These are phyloP conservation scores for Apiospora rasikravindrae DNA, from an alignment of 2,329 filamentous ascomycete species.

Conservation along the genomic window DNA sequence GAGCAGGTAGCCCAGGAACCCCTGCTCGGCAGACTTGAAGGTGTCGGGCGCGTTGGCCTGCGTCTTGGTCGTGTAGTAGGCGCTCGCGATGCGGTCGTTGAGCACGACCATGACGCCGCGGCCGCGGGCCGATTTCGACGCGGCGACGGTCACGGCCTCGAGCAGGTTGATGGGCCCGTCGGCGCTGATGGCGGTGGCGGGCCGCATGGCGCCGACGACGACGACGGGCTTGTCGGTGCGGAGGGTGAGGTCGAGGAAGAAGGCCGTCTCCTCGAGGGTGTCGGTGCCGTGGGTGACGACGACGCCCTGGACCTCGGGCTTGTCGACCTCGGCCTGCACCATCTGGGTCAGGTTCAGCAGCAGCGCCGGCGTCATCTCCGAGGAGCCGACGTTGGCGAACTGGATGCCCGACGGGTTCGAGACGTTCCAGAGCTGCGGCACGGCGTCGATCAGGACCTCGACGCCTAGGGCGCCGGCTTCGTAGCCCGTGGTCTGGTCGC, in stretches of 20 bases:
- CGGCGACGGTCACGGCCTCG: slow-evolving; percentile 63
- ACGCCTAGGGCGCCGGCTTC: slow-evolving; percentile 51
- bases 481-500: slow-evolving; percentile 52
- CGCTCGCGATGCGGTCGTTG: slow-evolving; percentile 65
- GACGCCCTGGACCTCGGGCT: slow-evolving; percentile 50
- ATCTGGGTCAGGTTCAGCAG: slow-evolving; percentile 53
- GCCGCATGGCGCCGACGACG: slow-evolving; percentile 66
- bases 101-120: slow-evolving; percentile 64
- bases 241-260: slow-evolving; percentile 65
- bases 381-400: slow-evolving; percentile 54
- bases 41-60: slow-evolving; percentile 68
- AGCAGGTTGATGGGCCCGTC: slow-evolving; percentile 68
- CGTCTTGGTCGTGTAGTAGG: slow-evolving; percentile 65
- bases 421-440: slow-evolving; percentile 59
- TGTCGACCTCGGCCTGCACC: slow-evolving; percentile 54
- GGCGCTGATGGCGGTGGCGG: slow-evolving; percentile 65
- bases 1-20: slow-evolving; percentile 63
- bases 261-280: slow-evolving; percentile 67
- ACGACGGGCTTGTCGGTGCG: slow-evolving; percentile 64
- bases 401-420: slow-evolving; percentile 60
- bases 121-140: slow-evolving; percentile 49
- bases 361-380: slow-evolving; percentile 53
- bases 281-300: slow-evolving; percentile 71
- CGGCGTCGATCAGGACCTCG: slow-evolving; percentile 56
- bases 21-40: slow-evolving; percentile 62